These are phyloP conservation scores for Boletus rex-veris DNA, from an alignment of 768 basidiomycete species.

Conservation along the genomic window DNA sequence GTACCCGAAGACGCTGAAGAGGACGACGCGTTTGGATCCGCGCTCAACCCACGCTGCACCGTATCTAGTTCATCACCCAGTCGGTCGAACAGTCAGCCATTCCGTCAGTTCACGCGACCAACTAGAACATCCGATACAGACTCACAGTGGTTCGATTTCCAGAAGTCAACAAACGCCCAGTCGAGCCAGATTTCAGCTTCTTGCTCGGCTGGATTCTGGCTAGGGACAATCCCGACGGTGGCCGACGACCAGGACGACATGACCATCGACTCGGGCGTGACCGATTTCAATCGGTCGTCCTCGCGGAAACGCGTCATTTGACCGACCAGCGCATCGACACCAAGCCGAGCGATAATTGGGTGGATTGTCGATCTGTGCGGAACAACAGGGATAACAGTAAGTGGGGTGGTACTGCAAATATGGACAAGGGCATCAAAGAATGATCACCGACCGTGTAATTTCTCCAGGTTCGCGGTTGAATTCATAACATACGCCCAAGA, in stretches of 20 bases:
- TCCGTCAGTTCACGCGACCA: background rate
- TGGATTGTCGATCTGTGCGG: slow-evolving; percentile 71
- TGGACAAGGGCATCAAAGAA: background rate
- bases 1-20: slow-evolving; percentile 53
- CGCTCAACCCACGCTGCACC: slow-evolving; percentile 67
- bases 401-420: background rate
- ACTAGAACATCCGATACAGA: slow-evolving; percentile 1
- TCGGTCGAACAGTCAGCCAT: background rate
- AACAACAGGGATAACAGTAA: background rate
- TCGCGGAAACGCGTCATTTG: slow-evolving; percentile 81
- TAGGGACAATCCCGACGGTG: background rate
- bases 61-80: slow-evolving; percentile 48
- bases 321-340: slow-evolving; percentile 83
- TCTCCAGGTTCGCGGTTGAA: slow-evolving; percentile 95
- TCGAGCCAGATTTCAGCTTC: slow-evolving; percentile 96
- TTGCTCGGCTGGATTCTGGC: slow-evolving; percentile 35
- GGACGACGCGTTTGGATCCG: slow-evolving; percentile 64
- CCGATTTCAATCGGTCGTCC: slow-evolving; percentile 87
- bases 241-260: slow-evolving; percentile 42
- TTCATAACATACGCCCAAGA: slow-evolving; percentile 93
- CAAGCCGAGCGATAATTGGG: slow-evolving; percentile 86
- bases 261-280: slow-evolving; percentile 83
- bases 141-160: slow-evolving; percentile 97
- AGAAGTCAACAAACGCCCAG: slow-evolving; percentile 97
- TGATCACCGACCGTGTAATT: slow-evolving; percentile 73